Percentiles rank a stretch among this genome's conserved stretches.
Evolutionary conservation across 805 yeast genomes (phyloP).

Genomic region (Suhomyces xylopsoci): DNA sequence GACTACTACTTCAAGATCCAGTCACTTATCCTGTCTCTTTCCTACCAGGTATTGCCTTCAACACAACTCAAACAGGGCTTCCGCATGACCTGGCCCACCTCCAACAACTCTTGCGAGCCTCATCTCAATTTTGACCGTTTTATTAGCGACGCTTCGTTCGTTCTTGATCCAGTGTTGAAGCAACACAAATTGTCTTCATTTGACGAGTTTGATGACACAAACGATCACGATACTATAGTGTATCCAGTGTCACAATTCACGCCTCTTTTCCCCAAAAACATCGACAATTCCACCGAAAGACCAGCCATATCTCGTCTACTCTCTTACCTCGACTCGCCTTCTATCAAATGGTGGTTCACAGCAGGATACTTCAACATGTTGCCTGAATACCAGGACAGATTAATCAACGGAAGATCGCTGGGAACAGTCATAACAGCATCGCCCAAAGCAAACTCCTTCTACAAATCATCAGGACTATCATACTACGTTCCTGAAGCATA

Average conservation of each 20-base stretch:
- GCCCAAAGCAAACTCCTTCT: constrained; percentile 92
- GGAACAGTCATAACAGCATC: constrained; percentile 88
- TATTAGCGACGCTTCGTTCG: constrained; percentile 51
- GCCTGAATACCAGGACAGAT: constrained; percentile 59
- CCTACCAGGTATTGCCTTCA: constrained; percentile 58
- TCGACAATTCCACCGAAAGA: constrained; percentile 72
- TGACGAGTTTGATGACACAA: constrained; percentile 32
- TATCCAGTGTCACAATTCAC: constrained; percentile 92
- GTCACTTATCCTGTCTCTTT: constrained; percentile 59
- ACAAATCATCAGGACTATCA: constrained; percentile 77
- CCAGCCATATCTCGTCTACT: constrained; percentile 62
- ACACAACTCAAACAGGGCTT: constrained; percentile 47
- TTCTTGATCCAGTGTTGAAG: constrained; percentile 58
- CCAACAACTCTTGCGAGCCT: constrained; percentile 69
- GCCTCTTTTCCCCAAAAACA: constrained; percentile 65
- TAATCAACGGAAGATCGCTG: constrained; percentile 54
- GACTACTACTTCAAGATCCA: constrained; percentile 77
- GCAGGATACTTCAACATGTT: constrained; percentile 96
- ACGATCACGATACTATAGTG: constrained; percentile 57
- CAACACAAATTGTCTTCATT: constrained; percentile 33
- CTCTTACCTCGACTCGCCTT: constrained; percentile 52
- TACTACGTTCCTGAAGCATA: constrained; percentile 85
- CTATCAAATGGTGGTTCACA: constrained; percentile 78
- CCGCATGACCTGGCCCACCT: constrained; percentile 67
- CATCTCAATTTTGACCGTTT: constrained; percentile 49